Base-by-base conservation (phyloP, 805 yeast species). In the Candida dajiaensis region DNA sequence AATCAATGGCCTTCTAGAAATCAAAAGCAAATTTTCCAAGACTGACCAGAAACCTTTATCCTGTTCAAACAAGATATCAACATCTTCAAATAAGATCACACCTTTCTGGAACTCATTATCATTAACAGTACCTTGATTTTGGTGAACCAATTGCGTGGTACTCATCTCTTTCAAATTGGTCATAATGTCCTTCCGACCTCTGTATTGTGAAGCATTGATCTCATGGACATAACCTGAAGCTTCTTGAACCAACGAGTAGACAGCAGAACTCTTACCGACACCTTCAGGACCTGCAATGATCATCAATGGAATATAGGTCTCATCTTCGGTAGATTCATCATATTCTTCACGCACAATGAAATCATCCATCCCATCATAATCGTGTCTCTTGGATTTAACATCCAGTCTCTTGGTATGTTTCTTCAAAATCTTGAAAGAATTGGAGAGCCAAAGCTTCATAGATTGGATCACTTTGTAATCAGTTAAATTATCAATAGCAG, bases 11-110 rank as follows among this genome's bases (percentile, higher is more conserved):
- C 90, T 67, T 52, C 87, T 70, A 0, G 88, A 74, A 16, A 76
- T 72, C 33, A 71, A 70, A 36, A 89, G 63, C 13, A 87, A 71
- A 42, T 78, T 82, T 40, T 75, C 77, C 3, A 89, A 72, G 2
- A 83, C 80, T 1, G 72, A 58, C 97, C 97, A 94, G 59, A 92
- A 90, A 2, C 80, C 80, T 47, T 76, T 78, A 56, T 94, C 98
- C 28, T 77, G 80, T 37, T 75, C 79, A 56, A 84, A 88, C 18
- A 90, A 62, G 11, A 87, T 70, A 60, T 92, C 96, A 37, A 86
- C 90, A 56, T 92, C 97, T 55, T 90, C 96, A 47, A 92, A 71
- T 29, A 94, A 64, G 4, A 94, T 81, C 6, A 89, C 68, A 8
- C 92, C 89, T 48, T 78, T 73, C 49, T 74, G 80, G 43, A 74